Evolutionary conservation across 164 flowering plant species (phyloP).

Genomic region (Chimonanthus salicifolius): DNA sequence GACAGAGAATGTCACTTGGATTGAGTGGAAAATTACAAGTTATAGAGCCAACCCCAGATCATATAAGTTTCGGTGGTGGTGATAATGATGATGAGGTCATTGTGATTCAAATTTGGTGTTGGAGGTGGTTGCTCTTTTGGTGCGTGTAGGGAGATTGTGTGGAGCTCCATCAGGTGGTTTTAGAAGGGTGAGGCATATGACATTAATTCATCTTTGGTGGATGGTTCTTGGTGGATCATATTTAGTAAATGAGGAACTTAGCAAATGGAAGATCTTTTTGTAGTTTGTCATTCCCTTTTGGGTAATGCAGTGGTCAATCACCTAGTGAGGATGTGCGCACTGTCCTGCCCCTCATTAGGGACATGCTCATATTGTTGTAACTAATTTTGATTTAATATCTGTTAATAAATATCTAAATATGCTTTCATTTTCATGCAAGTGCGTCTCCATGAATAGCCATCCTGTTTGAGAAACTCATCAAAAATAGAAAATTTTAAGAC

Average conservation of each 20-base stretch:
- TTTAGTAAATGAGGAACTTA: background rate
- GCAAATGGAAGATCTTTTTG: too few species aligned
- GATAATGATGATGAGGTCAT: background rate
- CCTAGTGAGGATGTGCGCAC: background rate
- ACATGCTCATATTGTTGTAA: background rate
- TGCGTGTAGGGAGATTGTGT: background rate
- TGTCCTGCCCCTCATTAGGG: background rate
- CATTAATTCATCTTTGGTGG: background rate
- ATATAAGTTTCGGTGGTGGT: background rate
- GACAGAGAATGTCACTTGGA: background rate
- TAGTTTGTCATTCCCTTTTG: background rate
- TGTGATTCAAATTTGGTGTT: background rate
- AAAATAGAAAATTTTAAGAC: too few species aligned
- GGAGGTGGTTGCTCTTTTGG: background rate
- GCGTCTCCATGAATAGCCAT: background rate
- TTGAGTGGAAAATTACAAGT: background rate
- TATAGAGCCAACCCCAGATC: background rate
- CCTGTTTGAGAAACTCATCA: too few species aligned
- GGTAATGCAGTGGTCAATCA: background rate
- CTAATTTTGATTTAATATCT: background rate
- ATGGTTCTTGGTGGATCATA: background rate
- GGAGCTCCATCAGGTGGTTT: background rate
- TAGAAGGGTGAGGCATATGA: background rate
- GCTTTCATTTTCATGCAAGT: background rate
- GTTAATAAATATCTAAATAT: too few species aligned